Evolutionary conservation across 1,284 basidiomycete genomes (phyloP).

Genomic region (Schizopora paradoxa): DNA sequence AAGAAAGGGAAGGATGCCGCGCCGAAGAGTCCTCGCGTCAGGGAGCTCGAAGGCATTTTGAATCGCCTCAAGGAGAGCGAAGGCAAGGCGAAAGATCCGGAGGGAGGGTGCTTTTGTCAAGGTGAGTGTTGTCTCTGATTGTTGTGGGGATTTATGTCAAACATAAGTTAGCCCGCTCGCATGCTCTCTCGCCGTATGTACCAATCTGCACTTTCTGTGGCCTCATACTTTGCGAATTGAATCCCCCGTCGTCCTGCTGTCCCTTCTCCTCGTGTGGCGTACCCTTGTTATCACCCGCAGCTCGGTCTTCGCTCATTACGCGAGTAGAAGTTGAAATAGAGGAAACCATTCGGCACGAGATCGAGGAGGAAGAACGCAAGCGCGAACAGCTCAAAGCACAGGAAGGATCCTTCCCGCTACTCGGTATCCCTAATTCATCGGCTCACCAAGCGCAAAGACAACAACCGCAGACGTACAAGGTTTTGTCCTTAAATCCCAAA

Average conservation of each 20-base stretch:
- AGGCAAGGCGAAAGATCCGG: constrained; percentile 41
- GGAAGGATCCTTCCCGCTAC: constrained; percentile 58
- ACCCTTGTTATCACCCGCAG: constrained; percentile 32
- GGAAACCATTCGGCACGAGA: constrained; percentile 42
- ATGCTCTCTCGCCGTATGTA: constrained; percentile 49
- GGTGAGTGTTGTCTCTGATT: constrained; percentile 32
- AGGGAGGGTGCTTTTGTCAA: constrained; percentile 65
- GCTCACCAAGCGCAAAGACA: constrained; percentile 5
- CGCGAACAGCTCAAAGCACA: constrained; percentile 43
- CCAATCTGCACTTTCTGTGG: constrained; percentile 56
- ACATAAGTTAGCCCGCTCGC: constrained; percentile 44
- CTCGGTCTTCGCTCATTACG: constrained; percentile 34
- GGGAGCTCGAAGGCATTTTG: constrained; percentile 38
- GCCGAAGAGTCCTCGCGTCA: constrained; percentile 41
- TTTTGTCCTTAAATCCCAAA: constrained; percentile 52
- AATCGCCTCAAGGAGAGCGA: constrained; percentile 29
- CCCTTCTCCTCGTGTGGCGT: constrained; percentile 51
- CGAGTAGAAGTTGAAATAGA: constrained; percentile 41
- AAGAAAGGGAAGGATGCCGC: constrained; percentile 26
- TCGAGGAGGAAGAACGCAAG: constrained; percentile 39
- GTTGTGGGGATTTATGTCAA: background rate
- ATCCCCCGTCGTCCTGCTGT: constrained; percentile 49
- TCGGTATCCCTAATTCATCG: constrained; percentile 28
- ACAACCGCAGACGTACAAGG: constrained; percentile 43
- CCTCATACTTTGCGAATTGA: constrained; percentile 54